These are phyloP conservation scores for Baorangia bicolor DNA, from an alignment of 768 basidiomycete genomes.

Conservation along the genomic window DNA sequence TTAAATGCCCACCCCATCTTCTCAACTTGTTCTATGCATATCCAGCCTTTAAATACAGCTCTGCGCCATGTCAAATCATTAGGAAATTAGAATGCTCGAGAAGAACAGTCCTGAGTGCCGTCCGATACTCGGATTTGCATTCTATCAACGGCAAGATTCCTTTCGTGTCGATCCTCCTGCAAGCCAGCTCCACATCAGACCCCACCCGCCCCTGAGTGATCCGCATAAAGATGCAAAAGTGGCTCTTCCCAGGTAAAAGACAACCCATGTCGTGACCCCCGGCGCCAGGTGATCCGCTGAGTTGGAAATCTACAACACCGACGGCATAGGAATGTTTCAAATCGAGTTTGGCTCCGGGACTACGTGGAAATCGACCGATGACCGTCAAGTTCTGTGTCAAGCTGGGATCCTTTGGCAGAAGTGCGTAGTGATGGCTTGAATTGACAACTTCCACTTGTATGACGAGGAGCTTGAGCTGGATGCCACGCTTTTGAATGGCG, in stretches of 20 bases:
- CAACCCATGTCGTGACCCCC: not conserved
- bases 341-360: not conserved
- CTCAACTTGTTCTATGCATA: not conserved
- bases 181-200: not conserved
- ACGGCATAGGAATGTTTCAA: not conserved
- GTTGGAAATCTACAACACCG: constrained; percentile 8
- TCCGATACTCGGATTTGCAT: not conserved
- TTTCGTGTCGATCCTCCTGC: constrained; percentile 7
- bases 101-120: not conserved
- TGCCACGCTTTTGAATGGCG: constrained; percentile 9
- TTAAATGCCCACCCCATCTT: no score
- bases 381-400: not conserved
- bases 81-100: constrained; percentile 1
- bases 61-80: not conserved
- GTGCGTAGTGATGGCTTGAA: not conserved
- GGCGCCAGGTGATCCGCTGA: not conserved
- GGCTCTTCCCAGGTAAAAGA: not conserved
- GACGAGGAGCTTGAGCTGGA: constrained; percentile 9
- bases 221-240: constrained; percentile 9
- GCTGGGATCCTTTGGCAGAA: not conserved
- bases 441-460: not conserved
- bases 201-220: not conserved
- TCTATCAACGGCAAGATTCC: constrained; percentile 1
- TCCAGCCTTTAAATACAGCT: not conserved
- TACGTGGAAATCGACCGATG: not conserved